Base-by-base conservation (phyloP, 208 protist species). In the Porcisia hertigi region DNA sequence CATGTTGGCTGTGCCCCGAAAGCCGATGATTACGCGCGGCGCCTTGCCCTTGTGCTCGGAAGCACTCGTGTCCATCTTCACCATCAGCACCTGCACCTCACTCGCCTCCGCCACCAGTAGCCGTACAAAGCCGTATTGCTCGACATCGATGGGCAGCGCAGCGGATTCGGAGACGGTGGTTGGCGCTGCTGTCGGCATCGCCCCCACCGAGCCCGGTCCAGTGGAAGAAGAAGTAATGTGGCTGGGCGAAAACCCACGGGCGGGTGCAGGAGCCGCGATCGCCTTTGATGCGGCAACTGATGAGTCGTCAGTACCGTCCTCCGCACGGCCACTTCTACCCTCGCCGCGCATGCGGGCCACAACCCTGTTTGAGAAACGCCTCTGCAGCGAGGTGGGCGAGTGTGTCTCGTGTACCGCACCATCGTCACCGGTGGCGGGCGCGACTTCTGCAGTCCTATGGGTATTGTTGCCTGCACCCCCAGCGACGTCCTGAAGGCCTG, bases 1-100 rank as follows among this genome's bases (percentile, higher is more conserved):
- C 75, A 92, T 74, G 79, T 91, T 97, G 3, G 77, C 81, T 34
- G 95, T 98, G 11, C 95, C 95, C 34, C 95, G 90, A 77, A 98
- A 97, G 64, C 87, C 84, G 69, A 98, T 88, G 75, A 96, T 86
- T 59, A 98, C 80, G 65, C 93, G 88, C 45, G 90, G 88, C 11
- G 85, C 82, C 75, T 96, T 96, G 25, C 83, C 79, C 0, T 66
- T 49, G 70, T 93, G 88, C 67, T 89, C 81, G 9, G 75, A 73
- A 4, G 70, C 70, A 12, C 49, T 74, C 16, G 67, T 67, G 70
- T 94, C 81, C 82, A 94, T 92, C 70, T 81, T 73, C 18, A 82
- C 82, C 49, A 97, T 89, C 25, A 97, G 73, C 43, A 94, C 88
- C 77, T 97, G 92, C 69, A 96, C 92, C 30, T 90, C 84, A 69